A percentile compares a stretch with the other conserved stretches of the same genome.
These are phyloP conservation scores for Morella rubra DNA, from an alignment of 306 rosid species.

Conservation along the genomic window DNA sequence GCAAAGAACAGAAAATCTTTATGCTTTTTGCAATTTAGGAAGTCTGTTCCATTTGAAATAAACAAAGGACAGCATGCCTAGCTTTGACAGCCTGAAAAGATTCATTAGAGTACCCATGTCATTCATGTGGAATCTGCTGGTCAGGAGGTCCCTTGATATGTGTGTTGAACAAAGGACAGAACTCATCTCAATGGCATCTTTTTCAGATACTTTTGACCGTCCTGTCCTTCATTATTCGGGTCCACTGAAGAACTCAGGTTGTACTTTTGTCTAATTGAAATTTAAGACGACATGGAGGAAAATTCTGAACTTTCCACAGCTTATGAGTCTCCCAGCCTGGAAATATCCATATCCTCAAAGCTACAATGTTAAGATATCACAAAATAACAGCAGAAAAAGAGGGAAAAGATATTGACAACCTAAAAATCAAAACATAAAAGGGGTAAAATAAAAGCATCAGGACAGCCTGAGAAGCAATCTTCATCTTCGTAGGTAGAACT, in stretches of 20 bases:
- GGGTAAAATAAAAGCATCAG: not conserved
- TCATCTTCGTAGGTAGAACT: not conserved
- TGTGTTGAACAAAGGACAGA: not conserved
- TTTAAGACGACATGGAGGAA: not conserved
- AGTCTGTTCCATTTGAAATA: not conserved
- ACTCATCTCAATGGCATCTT: not conserved
- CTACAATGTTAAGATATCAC: not conserved
- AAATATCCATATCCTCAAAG: not conserved
- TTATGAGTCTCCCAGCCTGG: not conserved
- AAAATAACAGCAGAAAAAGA: not conserved
- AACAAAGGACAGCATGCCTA: not conserved
- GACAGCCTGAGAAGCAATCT: not conserved
- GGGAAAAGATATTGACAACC: not conserved
- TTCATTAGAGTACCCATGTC: not conserved
- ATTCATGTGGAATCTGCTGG: not conserved
- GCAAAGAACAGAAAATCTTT: not conserved
- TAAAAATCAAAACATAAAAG: not conserved
- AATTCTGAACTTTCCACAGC: not conserved
- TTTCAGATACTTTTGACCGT: not conserved
- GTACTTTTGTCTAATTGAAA: not conserved
- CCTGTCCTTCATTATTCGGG: not conserved
- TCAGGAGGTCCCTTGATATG: not conserved
- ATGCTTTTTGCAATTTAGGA: not conserved
- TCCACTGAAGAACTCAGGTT: not conserved
- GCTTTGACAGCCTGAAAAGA: not conserved